Evolutionary conservation across 2,329 filamentous ascomycete genomes (phyloP), one percentile per base, ranked within the genome.

Genomic region (Ophiocordyceps camponoti-saundersi): DNA sequence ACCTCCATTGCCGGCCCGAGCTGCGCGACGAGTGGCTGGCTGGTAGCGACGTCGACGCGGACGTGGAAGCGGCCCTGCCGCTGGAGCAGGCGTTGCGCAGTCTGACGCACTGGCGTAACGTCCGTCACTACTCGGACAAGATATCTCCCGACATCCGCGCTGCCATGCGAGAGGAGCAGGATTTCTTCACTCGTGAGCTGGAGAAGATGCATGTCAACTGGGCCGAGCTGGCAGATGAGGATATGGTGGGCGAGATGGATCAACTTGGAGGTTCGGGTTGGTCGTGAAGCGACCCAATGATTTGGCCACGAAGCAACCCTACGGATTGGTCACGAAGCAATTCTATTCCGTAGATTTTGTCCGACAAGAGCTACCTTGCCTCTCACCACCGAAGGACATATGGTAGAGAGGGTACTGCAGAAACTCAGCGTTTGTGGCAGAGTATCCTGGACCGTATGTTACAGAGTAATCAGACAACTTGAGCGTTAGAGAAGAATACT

Each of bases 11-110:
- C 59, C 76, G 88, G 8, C 90, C 90, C 0, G 90, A 96, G 61
- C 72, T 98, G 43, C 76, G 90, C 29, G 92, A 98, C 59, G 92
- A 95, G 65, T 96, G 92, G 90, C 73, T 96, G 1, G 80, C 85
- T 0, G 90, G 90, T 6, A 84, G 82, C 50, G 89, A 95, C 59
- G 80, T 96, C 1, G 92, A 98, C 56, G 85, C 83, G 1, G 90
- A 95, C 54, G 88, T 96, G 1, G 92, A 96, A 58, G 86, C 94
- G 59, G 86, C 89, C 15, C 68, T 96, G 55, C 90, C 90, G 2
- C 71, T 95, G 8, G 92, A 98, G 65, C 89, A 95, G 67, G 88
- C 87, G 1, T 70, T 96, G 42, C 72, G 92, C 42, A 86, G 85
- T 41, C 64, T 98, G 52, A 95, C 90, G 46, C 88, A 95, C 61